Evolutionary conservation across 2,329 filamentous ascomycete genomes (phyloP).

Genomic region (Epicoccum nigrum): DNA sequence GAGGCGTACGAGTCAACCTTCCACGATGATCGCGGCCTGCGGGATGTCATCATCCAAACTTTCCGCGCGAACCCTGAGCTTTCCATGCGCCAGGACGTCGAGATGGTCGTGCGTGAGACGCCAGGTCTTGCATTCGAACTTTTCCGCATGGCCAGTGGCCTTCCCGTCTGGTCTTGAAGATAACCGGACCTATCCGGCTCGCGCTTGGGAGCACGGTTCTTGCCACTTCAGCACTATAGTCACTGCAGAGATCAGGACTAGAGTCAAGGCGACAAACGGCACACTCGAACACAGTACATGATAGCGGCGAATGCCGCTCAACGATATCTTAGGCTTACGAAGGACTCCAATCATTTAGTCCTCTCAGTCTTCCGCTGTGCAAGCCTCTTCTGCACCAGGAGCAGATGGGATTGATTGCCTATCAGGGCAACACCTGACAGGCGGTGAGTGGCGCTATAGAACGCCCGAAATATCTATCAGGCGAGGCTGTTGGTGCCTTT

Average conservation of each 20-base stretch:
- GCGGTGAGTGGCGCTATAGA: too few species aligned
- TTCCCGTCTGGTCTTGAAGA: conserved; percentile 48
- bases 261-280: neutral
- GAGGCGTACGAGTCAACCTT: conserved; percentile 58
- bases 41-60: conserved; percentile 55
- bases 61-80: conserved; percentile 55
- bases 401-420: conserved; percentile 3
- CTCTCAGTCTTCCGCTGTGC: neutral
- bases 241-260: neutral
- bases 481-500: too few species aligned
- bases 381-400: neutral
- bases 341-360: neutral
- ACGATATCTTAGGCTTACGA: neutral
- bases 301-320: neutral
- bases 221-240: neutral
- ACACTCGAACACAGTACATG: neutral
- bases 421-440: too few species aligned
- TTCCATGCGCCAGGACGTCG: conserved; percentile 54
- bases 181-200: neutral
- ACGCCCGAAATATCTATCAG: too few species aligned
- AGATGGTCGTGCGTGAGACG: conserved; percentile 51
- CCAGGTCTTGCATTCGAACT: conserved; percentile 57
- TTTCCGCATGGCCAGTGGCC: conserved; percentile 55
- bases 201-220: conserved; percentile 1
- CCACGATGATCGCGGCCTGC: conserved; percentile 56